Conservation (phyloP, 2,329 filamentous ascomycete species). For the Aureobasidium sp. region DNA sequence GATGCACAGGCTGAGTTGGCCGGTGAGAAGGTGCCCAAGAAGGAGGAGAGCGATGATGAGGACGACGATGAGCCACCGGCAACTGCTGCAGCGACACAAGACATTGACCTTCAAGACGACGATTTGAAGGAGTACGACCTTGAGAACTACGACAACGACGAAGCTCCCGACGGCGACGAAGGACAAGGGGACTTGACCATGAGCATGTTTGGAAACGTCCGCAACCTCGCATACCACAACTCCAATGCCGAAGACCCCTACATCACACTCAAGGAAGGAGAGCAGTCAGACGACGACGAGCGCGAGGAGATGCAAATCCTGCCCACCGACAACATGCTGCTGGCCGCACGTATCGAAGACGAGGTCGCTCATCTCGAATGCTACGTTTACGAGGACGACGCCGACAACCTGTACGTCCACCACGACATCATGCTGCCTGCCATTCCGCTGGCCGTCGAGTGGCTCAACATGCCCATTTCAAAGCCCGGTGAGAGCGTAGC, state of each 20-base stretch:
- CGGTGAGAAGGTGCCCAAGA: constrained; percentile 21
- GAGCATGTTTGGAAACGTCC: constrained; percentile 93
- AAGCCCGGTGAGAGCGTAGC: constrained; percentile 53
- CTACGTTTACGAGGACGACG: constrained; percentile 92
- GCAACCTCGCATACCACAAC: constrained; percentile 87
- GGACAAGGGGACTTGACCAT: constrained; percentile 56
- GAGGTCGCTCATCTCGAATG: constrained; percentile 95
- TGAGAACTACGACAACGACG: constrained; percentile 88
- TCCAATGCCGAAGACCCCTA: constrained; percentile 95
- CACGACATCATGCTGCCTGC: constrained; percentile 99
- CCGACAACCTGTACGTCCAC: constrained; percentile 96
- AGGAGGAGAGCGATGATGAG: constrained; percentile 58
- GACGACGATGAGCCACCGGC: constrained; percentile 23
- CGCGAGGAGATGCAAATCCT: constrained; percentile 90
- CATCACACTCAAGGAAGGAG: constrained; percentile 72
- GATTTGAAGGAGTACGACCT: constrained; percentile 95
- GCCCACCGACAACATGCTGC: constrained; percentile 82
- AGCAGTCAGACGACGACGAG: constrained; percentile 68
- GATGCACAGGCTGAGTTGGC: constrained; percentile 49
- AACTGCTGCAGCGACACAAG: constrained; percentile 17
- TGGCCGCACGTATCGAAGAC: constrained; percentile 92
- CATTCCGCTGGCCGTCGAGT: constrained; percentile 91
- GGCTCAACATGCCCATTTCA: constrained; percentile 86
- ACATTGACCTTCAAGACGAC: constrained; percentile 51
- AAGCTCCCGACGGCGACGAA: constrained; percentile 54